Evolutionary conservation across 371 early-diverging fungal species (phyloP).

Genomic region (Lichtheimia corymbifera): DNA sequence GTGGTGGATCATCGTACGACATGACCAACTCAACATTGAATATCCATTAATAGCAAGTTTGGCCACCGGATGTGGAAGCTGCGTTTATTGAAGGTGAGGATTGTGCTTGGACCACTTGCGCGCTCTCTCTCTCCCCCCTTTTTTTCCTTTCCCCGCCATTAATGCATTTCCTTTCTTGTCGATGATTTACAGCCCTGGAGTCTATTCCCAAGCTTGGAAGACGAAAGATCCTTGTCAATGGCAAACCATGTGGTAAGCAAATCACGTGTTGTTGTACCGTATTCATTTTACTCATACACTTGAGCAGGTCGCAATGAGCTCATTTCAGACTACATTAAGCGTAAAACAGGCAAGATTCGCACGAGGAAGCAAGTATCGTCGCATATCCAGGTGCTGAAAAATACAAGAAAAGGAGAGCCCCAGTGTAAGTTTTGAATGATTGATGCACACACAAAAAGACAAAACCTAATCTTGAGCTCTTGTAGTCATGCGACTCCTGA

Average conservation of each 20-base stretch:
- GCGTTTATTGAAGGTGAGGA: conserved; percentile 67
- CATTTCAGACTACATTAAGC: conserved; percentile 75
- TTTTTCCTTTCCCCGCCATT: background rate
- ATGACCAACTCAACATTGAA: background rate
- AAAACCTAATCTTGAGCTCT: background rate
- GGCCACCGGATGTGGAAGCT: conserved; percentile 72
- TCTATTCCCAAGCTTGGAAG: conserved; percentile 60
- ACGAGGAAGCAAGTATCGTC: conserved; percentile 80
- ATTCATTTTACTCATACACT: background rate
- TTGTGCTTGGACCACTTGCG: background rate
- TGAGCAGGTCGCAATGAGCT: conserved; percentile 68
- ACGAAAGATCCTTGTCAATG: conserved; percentile 60
- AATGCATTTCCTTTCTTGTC: background rate
- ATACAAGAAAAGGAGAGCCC: conserved; percentile 66
- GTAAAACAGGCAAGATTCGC: conserved; percentile 62
- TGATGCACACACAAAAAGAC: background rate
- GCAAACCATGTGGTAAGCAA: conserved; percentile 65
- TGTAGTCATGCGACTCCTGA: conserved; percentile 58
- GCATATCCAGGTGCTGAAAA: conserved; percentile 77
- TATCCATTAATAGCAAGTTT: conserved; percentile 53
- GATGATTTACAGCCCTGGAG: conserved; percentile 45
- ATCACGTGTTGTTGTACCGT: background rate
- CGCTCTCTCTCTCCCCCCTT: too few species aligned
- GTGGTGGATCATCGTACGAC: background rate
- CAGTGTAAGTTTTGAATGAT: conserved; percentile 45